Base-by-base conservation (phyloP, 2,329 filamentous ascomycete species). In the Neonectria hederae region DNA sequence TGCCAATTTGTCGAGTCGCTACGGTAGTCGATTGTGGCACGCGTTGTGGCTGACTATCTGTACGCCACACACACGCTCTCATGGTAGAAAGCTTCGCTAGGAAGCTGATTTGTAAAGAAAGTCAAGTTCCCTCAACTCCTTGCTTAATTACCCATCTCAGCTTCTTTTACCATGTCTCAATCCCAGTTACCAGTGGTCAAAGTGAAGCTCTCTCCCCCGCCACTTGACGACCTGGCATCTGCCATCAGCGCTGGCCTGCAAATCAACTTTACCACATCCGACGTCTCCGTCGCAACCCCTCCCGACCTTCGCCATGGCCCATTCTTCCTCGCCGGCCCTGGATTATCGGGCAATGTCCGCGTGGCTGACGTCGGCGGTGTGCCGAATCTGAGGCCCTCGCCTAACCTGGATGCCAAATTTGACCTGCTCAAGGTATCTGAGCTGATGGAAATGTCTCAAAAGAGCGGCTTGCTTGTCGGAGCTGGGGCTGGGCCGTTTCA, bases 321-420 rank as follows among this genome's bases (percentile, higher is more conserved):
- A 0, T 83, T 79, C 57, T 54, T 75, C 46, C 75, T 83, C 6
- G 78, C 80, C 1, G 74, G 76, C 4, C 57, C 74, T 2, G 83
- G 83, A 0, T 74, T 84, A 9, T 77, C 71, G 5, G 81, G 83
- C 1, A 74, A 75, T 4, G 72, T 77, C 32, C 74, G 74, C 40
- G 74, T 83, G 5, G 80, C 78, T 17, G 82, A 84, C 52, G 72
- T 84, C 21, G 82, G 83, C 5, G 83, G 82, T 0, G 80, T 79
- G 24, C 70, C 76, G 1, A 80, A 83, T 61, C 75, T 83, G 0
- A 75, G 76, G 11, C 81, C 81, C 0, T 51, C 30, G 0, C 79
- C 81, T 0, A 73, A 76, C 5, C 68, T 79, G 8, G 69, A 76
- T 1, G 74, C 74, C 17, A 78, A 71, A 38, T 83, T 77, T 60